Conservation (phyloP, 371 early-diverging fungal species). For the Capniomyces stellatus region DNA sequence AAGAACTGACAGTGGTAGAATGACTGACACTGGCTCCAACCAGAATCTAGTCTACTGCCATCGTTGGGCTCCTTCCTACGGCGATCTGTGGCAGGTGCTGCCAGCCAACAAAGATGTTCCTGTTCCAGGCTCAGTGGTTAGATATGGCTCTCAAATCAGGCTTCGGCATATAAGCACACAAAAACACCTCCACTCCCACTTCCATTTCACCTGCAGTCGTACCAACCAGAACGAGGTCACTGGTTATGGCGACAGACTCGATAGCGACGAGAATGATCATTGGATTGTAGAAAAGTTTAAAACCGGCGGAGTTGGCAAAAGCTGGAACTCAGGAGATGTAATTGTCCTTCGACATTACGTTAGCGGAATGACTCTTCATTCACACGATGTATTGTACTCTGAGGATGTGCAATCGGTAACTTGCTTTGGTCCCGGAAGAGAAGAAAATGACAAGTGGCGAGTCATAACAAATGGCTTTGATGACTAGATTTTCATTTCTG, state of each 20-base stretch:
- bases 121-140: constrained; percentile 24
- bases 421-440: constrained; percentile 27
- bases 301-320: constrained; percentile 22
- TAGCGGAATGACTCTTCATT: constrained; percentile 31
- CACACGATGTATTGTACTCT: constrained; percentile 23
- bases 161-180: constrained; percentile 31
- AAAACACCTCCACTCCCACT: constrained; percentile 36
- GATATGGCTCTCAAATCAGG: constrained; percentile 33
- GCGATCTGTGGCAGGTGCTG: constrained; percentile 32
- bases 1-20: constrained; percentile 15
- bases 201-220: constrained; percentile 26
- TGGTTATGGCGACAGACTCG: constrained; percentile 28
- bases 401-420: constrained; percentile 33
- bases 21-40: constrained; percentile 28
- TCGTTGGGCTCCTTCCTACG: constrained; percentile 23
- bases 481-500: too few species aligned
- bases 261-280: constrained; percentile 36
- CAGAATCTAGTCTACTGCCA: constrained; percentile 33
- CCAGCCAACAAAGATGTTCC: constrained; percentile 26
- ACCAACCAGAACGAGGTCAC: constrained; percentile 42
- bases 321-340: constrained; percentile 30
- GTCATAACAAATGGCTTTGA: not conserved
- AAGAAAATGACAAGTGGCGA: constrained; percentile 40
- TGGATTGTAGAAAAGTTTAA: constrained; percentile 36
- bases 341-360: constrained; percentile 29